phyloP scores from a whole-genome alignment of 2,329 filamentous ascomycete species.

The Huntiella abstrusa region DNA sequence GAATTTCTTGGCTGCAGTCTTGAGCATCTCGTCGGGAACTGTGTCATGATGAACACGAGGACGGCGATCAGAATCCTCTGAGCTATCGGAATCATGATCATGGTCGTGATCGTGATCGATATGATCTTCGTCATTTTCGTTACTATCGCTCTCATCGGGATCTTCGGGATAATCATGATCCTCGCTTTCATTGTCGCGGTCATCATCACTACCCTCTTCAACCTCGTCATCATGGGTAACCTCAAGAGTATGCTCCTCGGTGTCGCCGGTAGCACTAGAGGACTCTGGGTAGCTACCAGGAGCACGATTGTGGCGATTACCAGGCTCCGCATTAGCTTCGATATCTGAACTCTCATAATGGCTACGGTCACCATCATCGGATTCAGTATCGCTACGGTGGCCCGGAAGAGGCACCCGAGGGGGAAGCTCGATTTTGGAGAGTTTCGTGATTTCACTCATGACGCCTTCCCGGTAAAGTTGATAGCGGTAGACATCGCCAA shows the following conservation, averaged over 20 bases:
- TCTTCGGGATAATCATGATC: slow-evolving; percentile 10
- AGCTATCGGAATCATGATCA: slow-evolving; percentile 32
- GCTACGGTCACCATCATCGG: background rate
- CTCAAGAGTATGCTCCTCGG: background rate
- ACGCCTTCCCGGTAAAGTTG: slow-evolving; percentile 97
- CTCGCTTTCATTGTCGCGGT: slow-evolving; percentile 22
- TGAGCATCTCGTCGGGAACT: too few species aligned
- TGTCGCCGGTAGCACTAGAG: background rate
- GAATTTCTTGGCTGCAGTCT: slow-evolving; percentile 50
- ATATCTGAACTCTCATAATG: slow-evolving; percentile 2
- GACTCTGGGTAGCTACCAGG: background rate
- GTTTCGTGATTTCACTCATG: slow-evolving; percentile 70
- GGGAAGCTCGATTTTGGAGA: slow-evolving; percentile 30
- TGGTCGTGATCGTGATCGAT: slow-evolving; percentile 25
- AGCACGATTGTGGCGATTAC: too few species aligned
- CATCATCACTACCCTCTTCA: slow-evolving; percentile 17
- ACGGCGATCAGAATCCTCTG: slow-evolving; percentile 36
- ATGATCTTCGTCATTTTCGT: slow-evolving; percentile 20
- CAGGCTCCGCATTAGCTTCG: background rate
- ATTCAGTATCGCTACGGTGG: too few species aligned
- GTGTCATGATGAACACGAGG: background rate
- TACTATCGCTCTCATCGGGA: background rate
- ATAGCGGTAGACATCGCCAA: slow-evolving; percentile 79
- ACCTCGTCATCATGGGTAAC: slow-evolving; percentile 13
- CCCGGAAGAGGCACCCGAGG: too few species aligned